phyloP scores from a whole-genome alignment of 345 rosid genomes.

The Sapria himalayana region DNA sequence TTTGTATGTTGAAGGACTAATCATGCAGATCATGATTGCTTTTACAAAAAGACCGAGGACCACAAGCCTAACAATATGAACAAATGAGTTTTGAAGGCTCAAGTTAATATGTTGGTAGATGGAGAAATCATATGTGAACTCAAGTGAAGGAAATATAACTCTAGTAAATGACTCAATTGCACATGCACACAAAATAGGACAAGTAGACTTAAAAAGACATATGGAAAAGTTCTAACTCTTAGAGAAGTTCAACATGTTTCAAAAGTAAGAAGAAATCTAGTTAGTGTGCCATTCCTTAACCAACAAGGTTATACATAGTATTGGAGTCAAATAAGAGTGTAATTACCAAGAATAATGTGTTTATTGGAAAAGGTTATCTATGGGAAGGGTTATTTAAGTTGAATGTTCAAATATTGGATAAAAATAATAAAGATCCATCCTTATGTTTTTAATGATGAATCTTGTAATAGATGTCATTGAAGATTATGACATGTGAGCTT shows the following conservation, averaged over 20 bases:
- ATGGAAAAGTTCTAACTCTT: not conserved
- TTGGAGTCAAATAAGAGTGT: not conserved
- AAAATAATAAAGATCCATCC: not conserved
- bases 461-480: not conserved
- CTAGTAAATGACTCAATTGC: not conserved
- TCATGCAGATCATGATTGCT: no score
- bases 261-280: not conserved
- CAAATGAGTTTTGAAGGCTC: no score
- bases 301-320: no score
- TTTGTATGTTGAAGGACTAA: no score
- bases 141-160: not conserved
- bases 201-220: not conserved
- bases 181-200: not conserved
- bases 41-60: no score
- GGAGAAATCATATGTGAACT: not conserved
- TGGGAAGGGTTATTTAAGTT: not conserved
- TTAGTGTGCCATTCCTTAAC: not conserved
- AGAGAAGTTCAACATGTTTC: not conserved
- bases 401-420: not conserved
- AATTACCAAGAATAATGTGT: not conserved
- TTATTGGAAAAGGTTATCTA: not conserved
- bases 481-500: not conserved
- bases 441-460: not conserved
- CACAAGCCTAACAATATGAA: no score
- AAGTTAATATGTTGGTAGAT: not conserved